phyloP scores from a whole-genome alignment of 164 flowering plant species.

The Sextonia rubra region DNA sequence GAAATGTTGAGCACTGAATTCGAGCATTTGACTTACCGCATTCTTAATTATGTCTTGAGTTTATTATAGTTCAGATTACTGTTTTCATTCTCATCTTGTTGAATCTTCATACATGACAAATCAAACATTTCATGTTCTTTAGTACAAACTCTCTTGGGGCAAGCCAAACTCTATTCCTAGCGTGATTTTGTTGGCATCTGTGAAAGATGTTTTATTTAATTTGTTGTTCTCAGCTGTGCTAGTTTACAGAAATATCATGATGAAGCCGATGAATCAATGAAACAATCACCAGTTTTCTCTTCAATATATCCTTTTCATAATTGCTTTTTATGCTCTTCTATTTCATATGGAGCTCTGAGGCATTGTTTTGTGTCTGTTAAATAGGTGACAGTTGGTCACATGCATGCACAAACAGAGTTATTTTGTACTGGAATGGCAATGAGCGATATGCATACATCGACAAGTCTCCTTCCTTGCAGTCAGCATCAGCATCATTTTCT shows the following conservation, averaged over 20 bases:
- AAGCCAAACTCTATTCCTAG: too few relatives aligned
- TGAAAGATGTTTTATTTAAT: too few relatives aligned
- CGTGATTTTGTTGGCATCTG: too few relatives aligned
- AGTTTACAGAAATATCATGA: background rate
- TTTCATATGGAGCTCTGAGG: background rate
- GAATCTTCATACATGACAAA: too few relatives aligned
- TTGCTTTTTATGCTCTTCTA: background rate
- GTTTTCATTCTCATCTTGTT: too few relatives aligned
- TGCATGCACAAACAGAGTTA: constrained; percentile 80
- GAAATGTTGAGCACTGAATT: too few relatives aligned
- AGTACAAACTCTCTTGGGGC: too few relatives aligned
- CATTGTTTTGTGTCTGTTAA: background rate
- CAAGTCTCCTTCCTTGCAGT: constrained; percentile 74
- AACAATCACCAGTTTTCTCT: background rate
- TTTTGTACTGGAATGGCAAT: constrained; percentile 79
- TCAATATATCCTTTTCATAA: background rate
- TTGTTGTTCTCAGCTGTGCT: too few relatives aligned
- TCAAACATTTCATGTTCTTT: too few relatives aligned
- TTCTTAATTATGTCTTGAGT: too few relatives aligned
- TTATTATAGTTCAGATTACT: too few relatives aligned
- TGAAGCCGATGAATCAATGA: background rate
- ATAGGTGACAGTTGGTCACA: constrained; percentile 96
- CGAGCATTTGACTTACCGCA: too few relatives aligned
- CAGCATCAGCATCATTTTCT: constrained; percentile 77
- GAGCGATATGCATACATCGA: constrained; percentile 77